Conservation (phyloP, 805 yeast species). For the Torulaspora microellipsoides region DNA sequence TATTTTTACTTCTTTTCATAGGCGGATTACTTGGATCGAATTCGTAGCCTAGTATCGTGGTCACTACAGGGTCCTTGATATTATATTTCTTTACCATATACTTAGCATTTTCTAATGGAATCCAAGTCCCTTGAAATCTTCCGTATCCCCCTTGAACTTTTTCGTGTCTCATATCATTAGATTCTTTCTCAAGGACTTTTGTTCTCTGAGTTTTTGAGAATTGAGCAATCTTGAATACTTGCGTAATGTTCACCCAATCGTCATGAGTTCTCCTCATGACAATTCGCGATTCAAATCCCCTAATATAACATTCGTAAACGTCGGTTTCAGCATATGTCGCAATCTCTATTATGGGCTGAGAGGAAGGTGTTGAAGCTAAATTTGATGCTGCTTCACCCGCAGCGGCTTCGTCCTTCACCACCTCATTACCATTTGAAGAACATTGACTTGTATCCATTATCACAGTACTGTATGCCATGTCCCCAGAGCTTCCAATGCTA, state of each 20-base stretch:
- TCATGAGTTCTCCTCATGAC: constrained; percentile 84
- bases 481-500: not conserved
- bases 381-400: not conserved
- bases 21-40: constrained; percentile 46
- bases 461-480: constrained; percentile 11
- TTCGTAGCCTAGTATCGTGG: constrained; percentile 48
- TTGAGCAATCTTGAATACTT: constrained; percentile 70
- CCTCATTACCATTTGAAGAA: not conserved
- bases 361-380: constrained; percentile 1
- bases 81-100: constrained; percentile 50
- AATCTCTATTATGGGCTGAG: constrained; percentile 31
- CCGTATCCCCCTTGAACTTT: constrained; percentile 86
- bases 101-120: constrained; percentile 63
- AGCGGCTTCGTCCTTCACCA: not conserved
- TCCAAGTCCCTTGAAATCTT: constrained; percentile 83
- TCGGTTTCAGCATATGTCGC: constrained; percentile 50
- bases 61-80: constrained; percentile 47
- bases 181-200: constrained; percentile 68
- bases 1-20: constrained; percentile 38
- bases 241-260: constrained; percentile 92
- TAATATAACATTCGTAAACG: constrained; percentile 58
- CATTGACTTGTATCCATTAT: constrained; percentile 6
- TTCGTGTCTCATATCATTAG: constrained; percentile 65
- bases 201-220: constrained; percentile 78
- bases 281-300: constrained; percentile 39